Percentiles rank a stretch among this genome's conserved stretches.
These are phyloP conservation scores for Noccaea caerulescens DNA, from an alignment of 345 rosid species.

Conservation along the genomic window DNA sequence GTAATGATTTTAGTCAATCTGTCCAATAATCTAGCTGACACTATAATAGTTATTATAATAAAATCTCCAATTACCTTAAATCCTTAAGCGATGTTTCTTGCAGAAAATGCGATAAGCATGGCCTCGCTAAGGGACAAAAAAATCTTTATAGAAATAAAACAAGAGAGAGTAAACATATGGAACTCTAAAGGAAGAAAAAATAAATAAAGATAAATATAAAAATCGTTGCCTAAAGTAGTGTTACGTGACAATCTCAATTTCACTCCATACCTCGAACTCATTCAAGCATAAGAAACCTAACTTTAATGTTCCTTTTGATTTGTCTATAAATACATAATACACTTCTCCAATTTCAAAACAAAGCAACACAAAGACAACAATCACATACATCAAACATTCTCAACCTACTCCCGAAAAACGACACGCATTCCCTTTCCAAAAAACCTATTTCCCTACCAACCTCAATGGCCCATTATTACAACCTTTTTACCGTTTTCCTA, in stretches of 20 bases:
- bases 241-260: constrained; percentile 49
- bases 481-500: constrained; percentile 16
- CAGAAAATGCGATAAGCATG: constrained; percentile 40
- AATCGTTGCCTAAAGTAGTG: constrained; percentile 16
- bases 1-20: constrained; percentile 16
- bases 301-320: constrained; percentile 25
- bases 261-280: constrained; percentile 45
- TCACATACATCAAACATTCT: constrained; percentile 29
- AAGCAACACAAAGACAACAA: constrained; percentile 37
- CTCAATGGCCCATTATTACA: constrained; percentile 35
- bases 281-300: constrained; percentile 39
- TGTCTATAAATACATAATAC: constrained; percentile 44
- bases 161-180: constrained; percentile 19
- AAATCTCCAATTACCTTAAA: constrained; percentile 27
- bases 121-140: constrained; percentile 34
- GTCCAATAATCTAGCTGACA: constrained; percentile 2
- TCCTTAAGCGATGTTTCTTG: constrained; percentile 45
- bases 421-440: constrained; percentile 16
- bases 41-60: background rate
- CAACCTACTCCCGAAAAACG: constrained; percentile 7
- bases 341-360: constrained; percentile 18
- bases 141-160: constrained; percentile 14
- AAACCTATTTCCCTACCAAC: constrained; percentile 8
- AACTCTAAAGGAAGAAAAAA: constrained; percentile 20
- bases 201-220: background rate